phyloP scores from a whole-genome alignment of 352 stramenopile species.

The Phytophthora melonis region DNA sequence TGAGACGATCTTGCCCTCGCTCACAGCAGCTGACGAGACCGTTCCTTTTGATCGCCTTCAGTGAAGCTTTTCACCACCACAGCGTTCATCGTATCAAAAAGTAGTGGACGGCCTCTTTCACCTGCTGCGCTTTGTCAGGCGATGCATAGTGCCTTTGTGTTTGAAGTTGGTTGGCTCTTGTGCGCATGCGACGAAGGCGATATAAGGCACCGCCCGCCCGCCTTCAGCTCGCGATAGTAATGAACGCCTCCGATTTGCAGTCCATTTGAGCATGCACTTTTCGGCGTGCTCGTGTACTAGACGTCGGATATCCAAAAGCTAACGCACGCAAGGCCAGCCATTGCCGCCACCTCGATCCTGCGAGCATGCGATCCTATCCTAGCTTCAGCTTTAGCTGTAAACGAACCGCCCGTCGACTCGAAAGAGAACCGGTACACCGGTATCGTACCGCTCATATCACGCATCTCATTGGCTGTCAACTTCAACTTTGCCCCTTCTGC shows the following conservation, averaged over 20 bases:
- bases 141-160: background rate
- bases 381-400: background rate
- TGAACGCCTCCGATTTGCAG: constrained; percentile 8
- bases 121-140: background rate
- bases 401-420: background rate
- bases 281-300: background rate
- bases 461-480: constrained; percentile 32
- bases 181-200: constrained; percentile 12
- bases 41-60: constrained; percentile 6
- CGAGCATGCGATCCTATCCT: background rate
- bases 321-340: background rate
- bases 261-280: constrained; percentile 2
- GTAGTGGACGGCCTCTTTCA: constrained; percentile 22
- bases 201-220: constrained; percentile 6
- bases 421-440: constrained; percentile 17
- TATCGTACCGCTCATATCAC: constrained; percentile 7
- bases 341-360: background rate
- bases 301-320: background rate
- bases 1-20: constrained; percentile 1
- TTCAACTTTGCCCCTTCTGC: constrained; percentile 31
- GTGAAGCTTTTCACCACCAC: no score
- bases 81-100: constrained; percentile 36
- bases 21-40: constrained; percentile 4
- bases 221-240: constrained; percentile 13
- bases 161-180: background rate